phyloP scores from a whole-genome alignment of 371 early-diverging fungal genomes.

The Choanephora cucurbitarum region DNA sequence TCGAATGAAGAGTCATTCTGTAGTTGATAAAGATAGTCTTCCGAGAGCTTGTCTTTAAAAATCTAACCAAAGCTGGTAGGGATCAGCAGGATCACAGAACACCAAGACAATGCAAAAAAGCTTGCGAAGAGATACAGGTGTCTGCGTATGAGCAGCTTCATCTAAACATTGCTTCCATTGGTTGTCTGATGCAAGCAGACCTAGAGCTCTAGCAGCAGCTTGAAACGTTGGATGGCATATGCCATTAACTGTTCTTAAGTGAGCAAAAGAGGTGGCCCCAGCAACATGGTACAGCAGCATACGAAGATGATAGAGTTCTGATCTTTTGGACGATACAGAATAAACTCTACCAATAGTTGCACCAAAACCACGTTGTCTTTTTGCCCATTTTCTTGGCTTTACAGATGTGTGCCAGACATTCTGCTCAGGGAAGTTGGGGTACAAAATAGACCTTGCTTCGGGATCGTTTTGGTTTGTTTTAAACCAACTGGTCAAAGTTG shows the following conservation, averaged over 20 bases:
- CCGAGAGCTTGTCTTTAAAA: neutral
- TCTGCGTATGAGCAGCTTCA: constrained; percentile 13
- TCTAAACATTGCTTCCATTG: constrained; percentile 13
- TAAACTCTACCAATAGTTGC: constrained; percentile 20
- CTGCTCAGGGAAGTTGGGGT: constrained; percentile 18
- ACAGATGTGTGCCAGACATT: constrained; percentile 7
- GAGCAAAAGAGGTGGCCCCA: constrained; percentile 18
- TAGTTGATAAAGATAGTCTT: neutral
- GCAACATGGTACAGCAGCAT: constrained; percentile 13
- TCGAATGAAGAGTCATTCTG: neutral
- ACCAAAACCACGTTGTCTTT: neutral
- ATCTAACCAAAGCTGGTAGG: neutral
- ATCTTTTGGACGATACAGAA: constrained; percentile 20
- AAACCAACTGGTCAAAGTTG: neutral
- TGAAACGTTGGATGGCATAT: constrained; percentile 7
- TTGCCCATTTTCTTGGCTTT: constrained; percentile 5
- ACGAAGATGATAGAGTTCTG: constrained; percentile 22
- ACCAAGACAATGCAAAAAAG: constrained; percentile 16
- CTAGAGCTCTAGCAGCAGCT: constrained; percentile 16
- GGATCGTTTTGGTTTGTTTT: neutral
- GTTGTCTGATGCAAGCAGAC: constrained; percentile 13
- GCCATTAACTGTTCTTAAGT: constrained; percentile 16
- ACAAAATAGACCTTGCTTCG: constrained; percentile 14
- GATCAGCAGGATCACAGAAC: neutral
- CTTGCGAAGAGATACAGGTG: constrained; percentile 1